Base-by-base conservation (phyloP, 139 green algal genomes). In the Tetraselmis chui region DNA sequence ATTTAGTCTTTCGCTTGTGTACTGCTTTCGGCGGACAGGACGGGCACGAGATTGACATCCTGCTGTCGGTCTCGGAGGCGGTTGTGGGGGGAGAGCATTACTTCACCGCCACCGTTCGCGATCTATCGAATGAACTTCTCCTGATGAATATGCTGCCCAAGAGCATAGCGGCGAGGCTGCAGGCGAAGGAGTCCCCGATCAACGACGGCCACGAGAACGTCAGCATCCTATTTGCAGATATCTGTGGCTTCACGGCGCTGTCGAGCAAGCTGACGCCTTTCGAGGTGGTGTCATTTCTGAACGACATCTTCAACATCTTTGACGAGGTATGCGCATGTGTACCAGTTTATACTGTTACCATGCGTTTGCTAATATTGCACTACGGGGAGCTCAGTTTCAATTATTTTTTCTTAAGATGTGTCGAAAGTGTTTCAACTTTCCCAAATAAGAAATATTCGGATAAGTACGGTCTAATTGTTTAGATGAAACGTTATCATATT, bases 191-290 rank as follows among this genome's bases (percentile, higher is more conserved):
- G 45, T 25, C 5, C 45, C 45, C 45, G 11, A 67, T 67, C 45
- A 67, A 67, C 45, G 45, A 67, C 45, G 45, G 45, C 45, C 45
- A 67, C 18, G 45, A 67, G 45, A 67, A 67, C 77, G 77, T 80
- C 28, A 32, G 77, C 77, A 80, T 80, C 27, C 77, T 80, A 5
- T 80, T 59, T 32, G 77, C 77, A 59, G 77, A 80, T 18, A 31
- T 80, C 27, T 31, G 31, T 2, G 77, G 77, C 24, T 80, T 80
- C 77, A 80, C 77, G 29, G n/a, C 77, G 2, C 32, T 80, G 24
- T 80, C 29, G 23, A 80, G 32, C 29, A 27, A 80, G 77, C 29
- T 80, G 2, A 32, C 31, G 28, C 77, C 77, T 18, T 80, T 80
- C 18, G 28, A 32, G 27, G 77, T 80, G 2, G 32, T 80, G 23